These are phyloP conservation scores for Magnaporthiopsis incrustans DNA, from an alignment of 2,329 filamentous ascomycete genomes.

Conservation along the genomic window DNA sequence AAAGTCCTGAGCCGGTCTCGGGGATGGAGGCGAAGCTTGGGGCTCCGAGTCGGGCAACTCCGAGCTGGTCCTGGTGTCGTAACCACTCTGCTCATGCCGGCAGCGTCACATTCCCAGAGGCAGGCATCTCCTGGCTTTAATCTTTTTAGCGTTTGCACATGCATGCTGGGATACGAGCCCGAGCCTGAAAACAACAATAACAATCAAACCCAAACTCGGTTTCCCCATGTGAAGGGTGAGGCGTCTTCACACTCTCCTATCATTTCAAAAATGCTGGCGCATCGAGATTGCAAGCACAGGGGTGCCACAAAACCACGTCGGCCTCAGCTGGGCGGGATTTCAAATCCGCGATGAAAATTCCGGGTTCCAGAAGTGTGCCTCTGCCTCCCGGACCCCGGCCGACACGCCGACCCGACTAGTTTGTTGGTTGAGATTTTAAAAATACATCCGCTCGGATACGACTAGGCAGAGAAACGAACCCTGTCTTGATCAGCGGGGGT, in stretches of 20 bases:
- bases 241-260: not conserved
- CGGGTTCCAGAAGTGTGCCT: not conserved
- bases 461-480: not conserved
- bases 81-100: not conserved
- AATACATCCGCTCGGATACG: not conserved
- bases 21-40: not conserved
- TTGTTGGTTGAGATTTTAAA: not conserved
- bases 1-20: not conserved
- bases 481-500: not conserved
- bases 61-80: not conserved
- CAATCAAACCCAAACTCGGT: not conserved
- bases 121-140: not conserved
- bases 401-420: too few relatives aligned
- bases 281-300: too few relatives aligned
- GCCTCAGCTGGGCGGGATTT: not conserved
- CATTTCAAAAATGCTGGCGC: not conserved
- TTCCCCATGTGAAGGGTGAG: not conserved
- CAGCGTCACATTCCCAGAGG: not conserved
- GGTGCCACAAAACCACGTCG: too few relatives aligned
- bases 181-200: not conserved
- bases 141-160: not conserved
- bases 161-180: not conserved
- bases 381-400: not conserved
- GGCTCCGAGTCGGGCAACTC: constrained; percentile 1
- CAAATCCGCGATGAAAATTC: too few relatives aligned